These are phyloP conservation scores for Halteria grandinella DNA, from an alignment of 73 alveolate species.

Conservation along the genomic window DNA sequence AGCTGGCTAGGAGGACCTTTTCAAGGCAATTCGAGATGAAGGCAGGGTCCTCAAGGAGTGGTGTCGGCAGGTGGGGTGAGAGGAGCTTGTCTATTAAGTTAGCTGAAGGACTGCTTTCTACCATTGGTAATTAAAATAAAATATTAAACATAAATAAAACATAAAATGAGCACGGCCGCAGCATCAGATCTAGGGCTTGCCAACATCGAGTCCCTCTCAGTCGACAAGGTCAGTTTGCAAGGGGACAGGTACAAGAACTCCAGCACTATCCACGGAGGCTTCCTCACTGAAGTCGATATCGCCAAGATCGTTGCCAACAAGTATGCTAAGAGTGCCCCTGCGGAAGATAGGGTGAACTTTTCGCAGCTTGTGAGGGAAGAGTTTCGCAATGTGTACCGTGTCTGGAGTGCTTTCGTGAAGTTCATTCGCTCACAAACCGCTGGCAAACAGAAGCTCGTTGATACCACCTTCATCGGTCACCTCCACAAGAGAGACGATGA, in stretches of 20 bases:
- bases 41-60: too few species aligned
- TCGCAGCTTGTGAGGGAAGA: slow-evolving; percentile 7
- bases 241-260: too few species aligned
- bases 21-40: slow-evolving; percentile 23
- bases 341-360: neutral
- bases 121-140: too few species aligned
- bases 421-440: slow-evolving; percentile 1
- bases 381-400: slow-evolving; percentile 11
- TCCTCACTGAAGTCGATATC: slow-evolving; percentile 14
- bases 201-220: too few species aligned
- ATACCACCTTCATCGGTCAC: slow-evolving; percentile 27
- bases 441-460: slow-evolving; percentile 11
- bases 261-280: too few species aligned
- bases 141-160: too few species aligned
- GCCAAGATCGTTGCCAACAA: slow-evolving; percentile 31
- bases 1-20: slow-evolving; percentile 24
- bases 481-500: slow-evolving; percentile 13
- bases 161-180: too few species aligned
- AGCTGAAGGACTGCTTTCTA: too few species aligned
- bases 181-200: too few species aligned
- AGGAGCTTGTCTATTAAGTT: too few species aligned
- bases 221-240: too few species aligned
- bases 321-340: neutral
- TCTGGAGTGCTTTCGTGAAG: slow-evolving; percentile 38
- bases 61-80: too few species aligned